Evolutionary conservation across 1,284 basidiomycete genomes (phyloP).

Genomic region (Malassezia japonica): DNA sequence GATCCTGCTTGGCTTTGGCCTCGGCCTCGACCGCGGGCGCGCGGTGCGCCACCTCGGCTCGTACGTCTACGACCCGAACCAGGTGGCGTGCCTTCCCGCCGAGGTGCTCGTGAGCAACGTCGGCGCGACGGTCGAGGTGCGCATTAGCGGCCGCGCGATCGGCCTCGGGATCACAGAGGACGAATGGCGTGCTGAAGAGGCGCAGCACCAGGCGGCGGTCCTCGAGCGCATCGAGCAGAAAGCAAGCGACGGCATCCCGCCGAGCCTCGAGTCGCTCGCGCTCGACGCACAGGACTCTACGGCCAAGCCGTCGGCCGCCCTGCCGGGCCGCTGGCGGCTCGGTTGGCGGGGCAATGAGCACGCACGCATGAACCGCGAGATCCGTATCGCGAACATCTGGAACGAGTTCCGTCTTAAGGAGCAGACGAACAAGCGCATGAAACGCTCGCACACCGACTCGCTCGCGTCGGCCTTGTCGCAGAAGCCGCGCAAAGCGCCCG

Average conservation of each 20-base stretch:
- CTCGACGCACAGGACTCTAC: slow-evolving; percentile 13
- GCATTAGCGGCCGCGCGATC: slow-evolving; percentile 30
- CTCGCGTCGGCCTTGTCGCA: neutral
- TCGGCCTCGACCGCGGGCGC: slow-evolving; percentile 38
- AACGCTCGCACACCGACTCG: neutral
- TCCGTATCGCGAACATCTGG: slow-evolving; percentile 23
- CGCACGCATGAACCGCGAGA: slow-evolving; percentile 31
- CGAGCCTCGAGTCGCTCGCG: slow-evolving; percentile 5
- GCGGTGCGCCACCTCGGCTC: slow-evolving; percentile 39
- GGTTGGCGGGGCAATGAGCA: slow-evolving; percentile 44
- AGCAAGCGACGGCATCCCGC: slow-evolving; percentile 1
- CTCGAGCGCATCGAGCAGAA: slow-evolving; percentile 6
- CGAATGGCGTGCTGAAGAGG: slow-evolving; percentile 9
- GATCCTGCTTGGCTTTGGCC: slow-evolving; percentile 11
- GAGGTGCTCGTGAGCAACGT: slow-evolving; percentile 41
- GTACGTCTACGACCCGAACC: slow-evolving; percentile 35
- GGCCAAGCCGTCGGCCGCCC: slow-evolving; percentile 12
- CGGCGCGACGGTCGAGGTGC: slow-evolving; percentile 43
- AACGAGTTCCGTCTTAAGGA: slow-evolving; percentile 1
- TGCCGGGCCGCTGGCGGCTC: slow-evolving; percentile 27
- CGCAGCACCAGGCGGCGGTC: neutral
- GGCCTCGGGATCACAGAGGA: slow-evolving; percentile 10
- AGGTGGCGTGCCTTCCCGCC: slow-evolving; percentile 32
- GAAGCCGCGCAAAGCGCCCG: neutral
- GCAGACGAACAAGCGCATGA: slow-evolving; percentile 7